A percentile compares a stretch with the other conserved stretches of the same genome.
Conservation (phyloP, 345 rosid species). For the Populus deltoides region DNA sequence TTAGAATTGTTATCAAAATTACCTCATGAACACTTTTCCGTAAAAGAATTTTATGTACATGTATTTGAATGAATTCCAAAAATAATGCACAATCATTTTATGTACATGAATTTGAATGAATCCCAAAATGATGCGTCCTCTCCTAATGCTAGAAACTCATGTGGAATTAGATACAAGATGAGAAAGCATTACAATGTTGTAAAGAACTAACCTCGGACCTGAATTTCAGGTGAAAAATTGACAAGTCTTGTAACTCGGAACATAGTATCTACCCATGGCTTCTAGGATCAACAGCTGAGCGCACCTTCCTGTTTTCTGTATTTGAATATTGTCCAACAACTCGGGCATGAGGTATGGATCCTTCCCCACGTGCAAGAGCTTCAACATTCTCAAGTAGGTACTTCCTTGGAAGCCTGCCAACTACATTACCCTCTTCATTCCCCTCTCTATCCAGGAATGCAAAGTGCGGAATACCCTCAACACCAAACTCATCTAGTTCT, state of each 20-base stretch:
- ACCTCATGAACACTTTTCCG: not conserved
- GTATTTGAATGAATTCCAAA: too few relatives aligned
- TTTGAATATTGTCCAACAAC: conserved; percentile 79
- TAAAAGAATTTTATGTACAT: not conserved
- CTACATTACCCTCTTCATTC: conserved; percentile 90
- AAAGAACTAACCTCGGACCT: conserved; percentile 2
- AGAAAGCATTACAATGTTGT: not conserved
- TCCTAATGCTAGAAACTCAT: not conserved
- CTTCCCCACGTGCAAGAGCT: conserved; percentile 72
- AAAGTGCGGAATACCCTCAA: conserved; percentile 93
- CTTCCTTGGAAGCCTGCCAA: conserved; percentile 82
- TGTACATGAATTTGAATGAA: not conserved
- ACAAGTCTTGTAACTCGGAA: not conserved
- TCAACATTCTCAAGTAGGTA: conserved; percentile 78
- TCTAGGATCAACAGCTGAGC: conserved; percentile 74
- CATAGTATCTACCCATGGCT: conserved; percentile 65
- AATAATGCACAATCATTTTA: not conserved
- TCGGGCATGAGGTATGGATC: conserved; percentile 76
- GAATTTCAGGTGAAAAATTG: conserved; percentile 2
- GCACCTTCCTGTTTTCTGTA: conserved; percentile 66
- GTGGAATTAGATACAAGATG: not conserved
- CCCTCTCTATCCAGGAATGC: conserved; percentile 79
- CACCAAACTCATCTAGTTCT: conserved; percentile 95
- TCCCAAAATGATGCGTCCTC: not conserved
- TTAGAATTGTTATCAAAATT: not conserved